Evolutionary conservation across 2,329 filamentous ascomycete genomes (phyloP).

Genomic region (Zopfia rhizophila): DNA sequence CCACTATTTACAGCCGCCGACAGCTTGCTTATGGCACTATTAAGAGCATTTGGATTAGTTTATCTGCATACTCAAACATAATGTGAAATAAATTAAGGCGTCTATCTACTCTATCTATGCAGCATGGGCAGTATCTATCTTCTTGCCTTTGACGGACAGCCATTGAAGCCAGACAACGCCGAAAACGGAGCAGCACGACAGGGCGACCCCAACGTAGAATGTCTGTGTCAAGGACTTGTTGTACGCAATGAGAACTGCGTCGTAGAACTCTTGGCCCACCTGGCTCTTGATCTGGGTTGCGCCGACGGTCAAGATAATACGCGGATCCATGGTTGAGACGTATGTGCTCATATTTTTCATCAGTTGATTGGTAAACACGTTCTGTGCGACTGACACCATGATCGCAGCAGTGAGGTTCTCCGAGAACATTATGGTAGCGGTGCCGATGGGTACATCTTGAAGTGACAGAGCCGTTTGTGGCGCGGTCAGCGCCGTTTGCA

Average conservation of each 20-base stretch:
- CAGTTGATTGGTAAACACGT: background rate
- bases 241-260: background rate
- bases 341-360: background rate
- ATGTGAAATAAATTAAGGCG: too few relatives aligned
- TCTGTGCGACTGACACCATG: too few relatives aligned
- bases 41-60: too few relatives aligned
- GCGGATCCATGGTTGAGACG: background rate
- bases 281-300: background rate
- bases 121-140: too few relatives aligned
- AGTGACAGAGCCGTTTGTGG: conserved; percentile 44
- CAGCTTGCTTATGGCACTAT: too few relatives aligned
- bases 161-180: background rate
- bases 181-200: background rate
- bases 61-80: too few relatives aligned
- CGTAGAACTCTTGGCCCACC: too few relatives aligned
- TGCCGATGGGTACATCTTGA: conserved; percentile 48
- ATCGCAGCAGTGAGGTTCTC: too few relatives aligned
- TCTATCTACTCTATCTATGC: too few relatives aligned
- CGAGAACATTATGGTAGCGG: conserved; percentile 39
- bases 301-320: background rate
- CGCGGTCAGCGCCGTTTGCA: conserved; percentile 48
- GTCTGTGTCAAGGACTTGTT: background rate
- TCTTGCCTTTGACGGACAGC: background rate
- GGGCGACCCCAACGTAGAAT: background rate
- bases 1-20: too few relatives aligned